Evolutionary conservation across 768 basidiomycete species (phyloP), one percentile per base, ranked within the genome.

Genomic region (Rhodotorula kratochvilovae): DNA sequence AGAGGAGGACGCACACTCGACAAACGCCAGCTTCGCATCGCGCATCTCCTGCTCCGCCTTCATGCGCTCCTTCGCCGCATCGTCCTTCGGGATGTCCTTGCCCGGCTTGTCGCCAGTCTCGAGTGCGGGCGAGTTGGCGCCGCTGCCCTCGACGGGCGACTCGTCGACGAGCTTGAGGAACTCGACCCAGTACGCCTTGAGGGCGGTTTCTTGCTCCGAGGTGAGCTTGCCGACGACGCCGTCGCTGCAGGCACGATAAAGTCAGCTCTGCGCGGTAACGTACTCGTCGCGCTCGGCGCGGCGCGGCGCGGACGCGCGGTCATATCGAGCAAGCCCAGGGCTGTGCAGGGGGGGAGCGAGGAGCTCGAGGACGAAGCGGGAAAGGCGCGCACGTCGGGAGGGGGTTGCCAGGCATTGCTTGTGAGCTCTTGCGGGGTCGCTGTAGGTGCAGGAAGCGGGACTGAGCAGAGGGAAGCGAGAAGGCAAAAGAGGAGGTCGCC

Each of bases 11-110:
- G 46, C 48, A 71, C 70, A 75, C 29, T 75, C 66, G 54, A 66
- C 66, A 53, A 77, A 70, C 29, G 76, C 76, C 21, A 67, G 61
- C n/a, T 65, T 60, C 5, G 76, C 76, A 39, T 75, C 68, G 5
- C 51, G 45, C 55, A 68, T 69, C 51, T 77, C 76, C 50, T 71
- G 67, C 54, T 73, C 63, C 10, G 65, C 53, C 17, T 69, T 58
- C 61, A 67, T 15, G 2, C 48, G 31, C 54, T 77, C 76, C 56
- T 77, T 77, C 19, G 71, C 74, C 10, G 61, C 69, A 51, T 77
- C 74, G 51, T 72, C 71, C 73, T 71, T 71, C 29, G 70, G 70
- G 13, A 71, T 71, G 39, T 58, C 57, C n/a, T 59, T 61, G 15
- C 70, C 70, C 25, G 70, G 58, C 50, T 67, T 66, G 43, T 67